phyloP scores from a whole-genome alignment of 192 early-diverging fungal genomes.

The Paraglomus brasilianum region DNA sequence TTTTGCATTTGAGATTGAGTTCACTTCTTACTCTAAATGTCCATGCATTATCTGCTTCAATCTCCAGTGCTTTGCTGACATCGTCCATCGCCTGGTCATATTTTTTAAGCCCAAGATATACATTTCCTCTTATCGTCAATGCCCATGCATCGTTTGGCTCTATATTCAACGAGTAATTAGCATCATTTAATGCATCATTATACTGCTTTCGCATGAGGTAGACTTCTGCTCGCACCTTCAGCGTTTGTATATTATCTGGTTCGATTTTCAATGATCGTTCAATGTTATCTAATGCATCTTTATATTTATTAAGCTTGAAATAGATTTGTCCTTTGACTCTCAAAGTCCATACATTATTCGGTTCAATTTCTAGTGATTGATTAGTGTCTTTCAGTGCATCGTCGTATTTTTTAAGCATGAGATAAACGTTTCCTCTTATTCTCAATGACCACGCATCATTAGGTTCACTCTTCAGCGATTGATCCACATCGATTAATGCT shows the following conservation, averaged over 20 bases:
- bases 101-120: background rate
- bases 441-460: conserved; percentile 5
- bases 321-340: background rate
- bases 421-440: background rate
- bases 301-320: background rate
- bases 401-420: background rate
- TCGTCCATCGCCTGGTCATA: background rate
- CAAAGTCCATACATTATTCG: background rate
- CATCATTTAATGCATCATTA: background rate
- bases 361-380: background rate
- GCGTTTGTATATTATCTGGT: background rate
- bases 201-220: background rate
- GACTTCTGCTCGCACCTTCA: conserved; percentile 7
- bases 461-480: background rate
- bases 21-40: background rate
- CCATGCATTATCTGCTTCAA: background rate
- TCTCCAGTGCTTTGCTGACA: background rate
- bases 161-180: background rate
- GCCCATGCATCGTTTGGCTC: background rate
- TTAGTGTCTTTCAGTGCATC: conserved; percentile 9
- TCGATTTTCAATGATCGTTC: background rate
- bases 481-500: background rate
- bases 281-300: background rate
- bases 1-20: conserved; percentile 1
- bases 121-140: background rate